Evolutionary conservation across 2,329 filamentous ascomycete species (phyloP).

Genomic region (Trichophyton rubrum): DNA sequence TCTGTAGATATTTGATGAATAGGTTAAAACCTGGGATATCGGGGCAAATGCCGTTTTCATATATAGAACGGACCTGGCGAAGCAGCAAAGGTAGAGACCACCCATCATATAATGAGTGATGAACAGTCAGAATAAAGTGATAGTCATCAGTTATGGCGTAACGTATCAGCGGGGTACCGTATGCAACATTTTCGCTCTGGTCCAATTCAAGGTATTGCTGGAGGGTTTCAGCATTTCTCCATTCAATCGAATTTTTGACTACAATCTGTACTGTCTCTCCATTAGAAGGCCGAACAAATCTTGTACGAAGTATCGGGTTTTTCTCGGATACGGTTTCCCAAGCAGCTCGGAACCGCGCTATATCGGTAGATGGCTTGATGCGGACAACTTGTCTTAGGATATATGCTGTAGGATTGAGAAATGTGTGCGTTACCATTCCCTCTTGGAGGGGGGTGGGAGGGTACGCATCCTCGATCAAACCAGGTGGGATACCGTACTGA

Average conservation of each 20-base stretch:
- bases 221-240: slow-evolving; percentile 14
- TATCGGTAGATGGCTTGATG: neutral
- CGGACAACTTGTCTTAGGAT: neutral
- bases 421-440: slow-evolving; percentile 18
- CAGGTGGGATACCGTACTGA: neutral
- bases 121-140: slow-evolving; percentile 25
- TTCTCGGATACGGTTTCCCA: neutral
- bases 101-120: slow-evolving; percentile 32
- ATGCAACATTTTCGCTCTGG: slow-evolving; percentile 12
- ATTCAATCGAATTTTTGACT: slow-evolving; percentile 16
- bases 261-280: slow-evolving; percentile 12
- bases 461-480: slow-evolving; percentile 25
- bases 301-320: slow-evolving; percentile 3
- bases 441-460: slow-evolving; percentile 31
- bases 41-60: slow-evolving; percentile 11
- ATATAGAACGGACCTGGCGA: slow-evolving; percentile 19
- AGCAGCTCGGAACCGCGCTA: neutral
- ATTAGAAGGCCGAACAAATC: neutral
- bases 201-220: slow-evolving; percentile 11
- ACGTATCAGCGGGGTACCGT: slow-evolving; percentile 16
- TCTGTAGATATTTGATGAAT: slow-evolving; percentile 39
- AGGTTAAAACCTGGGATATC: slow-evolving; percentile 30
- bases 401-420: neutral
- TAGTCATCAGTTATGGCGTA: slow-evolving; percentile 14
- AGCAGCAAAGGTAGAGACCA: slow-evolving; percentile 26